A percentile compares a stretch with the other conserved stretches of the same genome.
phyloP scores from a whole-genome alignment of 2,329 filamentous ascomycete genomes.

The Exophiala lecanii-corni region DNA sequence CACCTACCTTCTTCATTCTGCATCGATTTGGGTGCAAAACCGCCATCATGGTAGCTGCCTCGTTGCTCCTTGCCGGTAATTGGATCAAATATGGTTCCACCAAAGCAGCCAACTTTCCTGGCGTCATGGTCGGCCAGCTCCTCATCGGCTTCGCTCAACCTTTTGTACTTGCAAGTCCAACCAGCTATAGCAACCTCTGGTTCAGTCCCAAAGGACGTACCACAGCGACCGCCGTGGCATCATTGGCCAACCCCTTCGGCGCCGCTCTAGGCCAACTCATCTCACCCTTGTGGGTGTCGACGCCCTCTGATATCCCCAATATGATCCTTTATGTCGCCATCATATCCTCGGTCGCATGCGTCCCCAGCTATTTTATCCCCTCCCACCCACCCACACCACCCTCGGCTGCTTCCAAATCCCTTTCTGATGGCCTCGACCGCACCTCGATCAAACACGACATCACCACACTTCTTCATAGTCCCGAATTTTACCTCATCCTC shows the following conservation, averaged over 20 bases:
- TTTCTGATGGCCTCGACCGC: constrained; percentile 49
- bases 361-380: constrained; percentile 81
- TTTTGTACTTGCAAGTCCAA: constrained; percentile 84
- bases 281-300: constrained; percentile 68
- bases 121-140: constrained; percentile 88
- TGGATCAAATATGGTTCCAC: constrained; percentile 84
- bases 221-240: constrained; percentile 78
- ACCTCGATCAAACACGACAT: constrained; percentile 47
- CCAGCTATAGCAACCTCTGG: constrained; percentile 90
- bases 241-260: constrained; percentile 83
- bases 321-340: constrained; percentile 83
- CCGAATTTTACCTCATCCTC: constrained; percentile 75
- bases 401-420: constrained; percentile 53
- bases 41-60: constrained; percentile 64
- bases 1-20: constrained; percentile 71
- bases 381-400: constrained; percentile 70
- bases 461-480: constrained; percentile 51
- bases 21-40: constrained; percentile 71
- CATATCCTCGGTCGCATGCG: constrained; percentile 64
- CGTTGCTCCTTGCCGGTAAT: constrained; percentile 74
- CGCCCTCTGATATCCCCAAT: constrained; percentile 62
- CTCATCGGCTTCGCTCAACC: constrained; percentile 85
- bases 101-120: constrained; percentile 56
- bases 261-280: constrained; percentile 85
- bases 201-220: constrained; percentile 81